Evolutionary conservation across 1,284 basidiomycete genomes (phyloP).

Genomic region (Sporisorium iseilematis-ciliati): DNA sequence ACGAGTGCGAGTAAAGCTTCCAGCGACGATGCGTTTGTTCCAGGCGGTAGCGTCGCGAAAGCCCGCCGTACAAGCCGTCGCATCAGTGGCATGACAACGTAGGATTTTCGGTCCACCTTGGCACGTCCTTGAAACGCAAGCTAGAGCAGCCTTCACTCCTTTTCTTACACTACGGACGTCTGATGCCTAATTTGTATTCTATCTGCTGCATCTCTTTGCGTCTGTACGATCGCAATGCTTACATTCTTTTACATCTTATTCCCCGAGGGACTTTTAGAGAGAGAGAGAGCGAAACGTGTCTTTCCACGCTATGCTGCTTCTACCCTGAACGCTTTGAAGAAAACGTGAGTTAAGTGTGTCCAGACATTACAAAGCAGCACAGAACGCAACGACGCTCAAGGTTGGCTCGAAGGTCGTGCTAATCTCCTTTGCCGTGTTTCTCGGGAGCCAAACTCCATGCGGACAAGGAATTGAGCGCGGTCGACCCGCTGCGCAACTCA

Average conservation of each 20-base stretch:
- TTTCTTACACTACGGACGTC: neutral
- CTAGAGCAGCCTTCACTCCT: slow-evolving; percentile 6
- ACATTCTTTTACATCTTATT: neutral
- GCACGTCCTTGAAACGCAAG: neutral
- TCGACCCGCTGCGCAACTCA: too few species aligned
- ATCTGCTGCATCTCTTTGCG: neutral
- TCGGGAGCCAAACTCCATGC: too few species aligned
- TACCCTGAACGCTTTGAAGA: too few species aligned
- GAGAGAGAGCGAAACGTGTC: neutral
- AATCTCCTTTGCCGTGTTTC: too few species aligned
- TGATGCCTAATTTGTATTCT: neutral
- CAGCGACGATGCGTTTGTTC: slow-evolving; percentile 4
- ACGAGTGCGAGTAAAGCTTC: slow-evolving; percentile 15
- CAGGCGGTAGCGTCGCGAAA: slow-evolving; percentile 10
- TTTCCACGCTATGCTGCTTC: neutral
- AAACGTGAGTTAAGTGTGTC: too few species aligned
- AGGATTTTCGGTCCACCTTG: neutral
- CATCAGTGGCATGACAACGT: slow-evolving; percentile 32
- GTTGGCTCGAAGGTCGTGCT: too few species aligned
- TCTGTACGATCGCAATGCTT: neutral
- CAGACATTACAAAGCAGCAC: too few species aligned
- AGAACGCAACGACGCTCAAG: too few species aligned
- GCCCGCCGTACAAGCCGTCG: slow-evolving; percentile 32
- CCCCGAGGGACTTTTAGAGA: neutral
- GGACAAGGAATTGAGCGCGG: too few species aligned